Percentiles rank a stretch among this genome's conserved stretches.
phyloP scores from a whole-genome alignment of 1,139 yeast species.

The Saccharomyces hybrid region DNA sequence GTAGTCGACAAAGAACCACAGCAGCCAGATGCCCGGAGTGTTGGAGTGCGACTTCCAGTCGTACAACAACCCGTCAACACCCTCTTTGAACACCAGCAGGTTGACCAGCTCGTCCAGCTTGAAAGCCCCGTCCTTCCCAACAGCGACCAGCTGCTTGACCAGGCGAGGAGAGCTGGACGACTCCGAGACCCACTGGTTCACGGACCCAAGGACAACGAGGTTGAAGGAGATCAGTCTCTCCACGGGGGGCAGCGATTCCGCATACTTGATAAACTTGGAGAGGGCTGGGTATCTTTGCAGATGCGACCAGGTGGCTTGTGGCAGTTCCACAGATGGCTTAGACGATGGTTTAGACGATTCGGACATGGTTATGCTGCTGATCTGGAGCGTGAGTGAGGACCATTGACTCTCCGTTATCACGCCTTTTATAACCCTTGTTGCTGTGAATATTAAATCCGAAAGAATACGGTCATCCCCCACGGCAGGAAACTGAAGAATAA shows the following conservation, averaged over 20 bases:
- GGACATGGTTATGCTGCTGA: not conserved
- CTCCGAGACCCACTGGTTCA: slow-evolving; percentile 12
- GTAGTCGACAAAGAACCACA: slow-evolving; percentile 26
- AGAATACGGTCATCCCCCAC: not conserved
- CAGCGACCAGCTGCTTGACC: slow-evolving; percentile 13
- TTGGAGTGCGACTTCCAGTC: slow-evolving; percentile 15
- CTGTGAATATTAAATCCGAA: not conserved
- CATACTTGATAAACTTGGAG: not conserved
- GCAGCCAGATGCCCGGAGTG: slow-evolving; percentile 26
- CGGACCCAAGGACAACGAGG: slow-evolving; percentile 5
- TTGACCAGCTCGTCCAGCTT: slow-evolving; percentile 22
- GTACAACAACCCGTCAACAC: slow-evolving; percentile 22
- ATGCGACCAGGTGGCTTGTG: slow-evolving; percentile 3
- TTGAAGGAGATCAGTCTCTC: not conserved
- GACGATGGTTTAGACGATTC: not conserved
- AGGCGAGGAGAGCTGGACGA: slow-evolving; percentile 17
- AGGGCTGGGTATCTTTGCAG: slow-evolving; percentile 2
- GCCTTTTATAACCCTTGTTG: not conserved
- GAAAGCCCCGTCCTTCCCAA: slow-evolving; percentile 5
- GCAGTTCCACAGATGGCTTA: not conserved
- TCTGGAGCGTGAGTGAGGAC: not conserved
- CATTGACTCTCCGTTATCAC: not conserved
- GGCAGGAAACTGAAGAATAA: not conserved
- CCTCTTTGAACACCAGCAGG: slow-evolving; percentile 24
- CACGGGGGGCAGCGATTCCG: not conserved